Conservation (phyloP, 169 alveolate species). For the Plasmodium cynomolgi region DNA sequence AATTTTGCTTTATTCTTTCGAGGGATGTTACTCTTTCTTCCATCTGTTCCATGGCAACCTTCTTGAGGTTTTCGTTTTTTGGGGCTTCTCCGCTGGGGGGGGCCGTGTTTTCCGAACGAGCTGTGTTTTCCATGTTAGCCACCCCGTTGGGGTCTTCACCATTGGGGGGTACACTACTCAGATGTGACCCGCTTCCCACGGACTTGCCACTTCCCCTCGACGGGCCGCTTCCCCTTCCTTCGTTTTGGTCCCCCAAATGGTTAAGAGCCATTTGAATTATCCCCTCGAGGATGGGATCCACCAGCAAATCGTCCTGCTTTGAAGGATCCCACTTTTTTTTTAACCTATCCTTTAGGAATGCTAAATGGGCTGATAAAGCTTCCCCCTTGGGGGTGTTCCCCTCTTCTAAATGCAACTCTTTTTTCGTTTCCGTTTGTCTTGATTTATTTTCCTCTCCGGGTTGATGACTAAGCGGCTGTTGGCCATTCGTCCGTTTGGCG, state of each 20-base stretch:
- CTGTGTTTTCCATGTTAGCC: not conserved
- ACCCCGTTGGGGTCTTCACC: not conserved
- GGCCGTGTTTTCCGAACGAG: not conserved
- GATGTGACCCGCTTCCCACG: not conserved
- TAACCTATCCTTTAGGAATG: slow-evolving; percentile 3
- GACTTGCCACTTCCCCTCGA: not conserved
- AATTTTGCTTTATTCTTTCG: slow-evolving; percentile 3
- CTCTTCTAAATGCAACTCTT: not conserved
- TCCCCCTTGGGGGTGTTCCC: not conserved
- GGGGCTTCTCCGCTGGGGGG: not conserved
- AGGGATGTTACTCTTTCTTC: not conserved
- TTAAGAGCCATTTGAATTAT: not conserved
- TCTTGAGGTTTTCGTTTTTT: slow-evolving; percentile 9
- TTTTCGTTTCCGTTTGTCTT: not conserved
- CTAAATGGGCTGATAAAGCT: slow-evolving; percentile 5
- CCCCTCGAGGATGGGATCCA: not conserved
- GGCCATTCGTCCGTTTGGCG: not conserved
- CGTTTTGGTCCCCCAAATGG: not conserved
- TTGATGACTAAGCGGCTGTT: not conserved
- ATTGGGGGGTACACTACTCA: not conserved
- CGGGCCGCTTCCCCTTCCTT: not conserved
- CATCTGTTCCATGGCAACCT: slow-evolving; percentile 9
- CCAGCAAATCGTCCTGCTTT: not conserved
- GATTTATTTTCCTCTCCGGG: not conserved
- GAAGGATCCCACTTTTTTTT: not conserved